Evolutionary conservation across 2,329 filamentous ascomycete species (phyloP).

Genomic region (Trichoderma gracile): DNA sequence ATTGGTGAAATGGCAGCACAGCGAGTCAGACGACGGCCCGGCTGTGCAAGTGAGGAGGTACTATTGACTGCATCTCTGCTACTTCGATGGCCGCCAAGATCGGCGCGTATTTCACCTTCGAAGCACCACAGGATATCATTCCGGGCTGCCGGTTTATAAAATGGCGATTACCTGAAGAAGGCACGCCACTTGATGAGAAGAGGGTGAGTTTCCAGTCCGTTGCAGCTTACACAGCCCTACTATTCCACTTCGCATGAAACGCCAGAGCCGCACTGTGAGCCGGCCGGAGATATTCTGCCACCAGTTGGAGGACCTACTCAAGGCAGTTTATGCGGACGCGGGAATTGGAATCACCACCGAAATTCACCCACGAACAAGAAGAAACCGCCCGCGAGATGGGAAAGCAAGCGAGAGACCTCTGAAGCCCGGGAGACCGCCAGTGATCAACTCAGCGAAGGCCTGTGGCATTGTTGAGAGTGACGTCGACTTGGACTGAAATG

Average conservation of each 20-base stretch:
- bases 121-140: neutral
- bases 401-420: neutral
- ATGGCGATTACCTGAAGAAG: neutral
- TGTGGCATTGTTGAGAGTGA: constrained; percentile 4
- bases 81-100: neutral
- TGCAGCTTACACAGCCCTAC: constrained; percentile 6
- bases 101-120: neutral
- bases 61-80: neutral
- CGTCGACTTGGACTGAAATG: constrained; percentile 1
- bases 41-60: constrained; percentile 5
- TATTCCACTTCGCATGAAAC: constrained; percentile 11
- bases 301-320: neutral
- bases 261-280: neutral
- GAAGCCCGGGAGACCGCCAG: neutral
- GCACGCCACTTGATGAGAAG: neutral
- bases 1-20: neutral
- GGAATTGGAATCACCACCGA: neutral
- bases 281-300: neutral
- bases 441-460: neutral
- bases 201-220: neutral
- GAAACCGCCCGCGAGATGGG: neutral
- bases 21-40: constrained; percentile 5
- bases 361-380: neutral
- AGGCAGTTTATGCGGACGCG: neutral
- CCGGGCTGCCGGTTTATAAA: neutral